A percentile compares a stretch with the other conserved stretches of the same genome.
These are phyloP conservation scores for Hyphopichia khmerensis DNA, from an alignment of 1,139 yeast genomes.

Conservation along the genomic window DNA sequence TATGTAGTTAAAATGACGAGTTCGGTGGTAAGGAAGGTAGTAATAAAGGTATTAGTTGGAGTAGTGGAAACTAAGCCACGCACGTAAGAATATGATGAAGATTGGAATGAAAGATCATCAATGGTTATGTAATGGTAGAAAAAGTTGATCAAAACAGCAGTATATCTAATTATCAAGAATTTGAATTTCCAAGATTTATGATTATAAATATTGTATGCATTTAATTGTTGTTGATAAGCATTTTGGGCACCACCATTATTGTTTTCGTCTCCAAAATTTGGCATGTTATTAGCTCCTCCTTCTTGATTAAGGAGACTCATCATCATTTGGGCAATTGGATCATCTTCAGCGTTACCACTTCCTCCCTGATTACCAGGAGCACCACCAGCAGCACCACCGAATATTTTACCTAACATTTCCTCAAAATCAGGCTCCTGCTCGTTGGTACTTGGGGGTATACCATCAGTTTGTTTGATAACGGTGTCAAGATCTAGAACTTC, in stretches of 20 bases:
- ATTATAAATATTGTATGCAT: conserved; percentile 30
- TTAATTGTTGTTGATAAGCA: conserved; percentile 28
- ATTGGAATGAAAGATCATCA: conserved; percentile 21
- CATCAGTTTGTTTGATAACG: conserved; percentile 9
- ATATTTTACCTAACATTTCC: conserved; percentile 33
- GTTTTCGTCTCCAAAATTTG: conserved; percentile 3
- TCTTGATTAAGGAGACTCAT: conserved; percentile 19
- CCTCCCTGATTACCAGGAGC: conserved; percentile 10
- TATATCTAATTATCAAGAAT: conserved; percentile 31
- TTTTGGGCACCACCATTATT: conserved; percentile 8
- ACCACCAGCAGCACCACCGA: conserved; percentile 19
- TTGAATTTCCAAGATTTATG: conserved; percentile 32
- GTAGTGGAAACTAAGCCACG: conserved; percentile 18
- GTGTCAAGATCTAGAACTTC: conserved; percentile 30
- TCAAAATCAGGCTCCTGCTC: conserved; percentile 27
- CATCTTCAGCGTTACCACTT: conserved; percentile 9
- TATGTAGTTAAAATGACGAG: conserved; percentile 33
- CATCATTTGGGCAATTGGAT: conserved; percentile 37
- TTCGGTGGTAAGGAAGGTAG: conserved; percentile 33
- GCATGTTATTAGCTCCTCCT: conserved; percentile 3
- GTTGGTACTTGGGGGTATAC: conserved; percentile 3
- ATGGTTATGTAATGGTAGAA: conserved; percentile 28
- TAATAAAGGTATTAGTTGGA: conserved; percentile 22
- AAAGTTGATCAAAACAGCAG: conserved; percentile 29
- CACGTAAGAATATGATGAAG: conserved; percentile 31